phyloP scores from a whole-genome alignment of 2,329 filamentous ascomycete genomes.

The Fusarium pseudocircinatum region DNA sequence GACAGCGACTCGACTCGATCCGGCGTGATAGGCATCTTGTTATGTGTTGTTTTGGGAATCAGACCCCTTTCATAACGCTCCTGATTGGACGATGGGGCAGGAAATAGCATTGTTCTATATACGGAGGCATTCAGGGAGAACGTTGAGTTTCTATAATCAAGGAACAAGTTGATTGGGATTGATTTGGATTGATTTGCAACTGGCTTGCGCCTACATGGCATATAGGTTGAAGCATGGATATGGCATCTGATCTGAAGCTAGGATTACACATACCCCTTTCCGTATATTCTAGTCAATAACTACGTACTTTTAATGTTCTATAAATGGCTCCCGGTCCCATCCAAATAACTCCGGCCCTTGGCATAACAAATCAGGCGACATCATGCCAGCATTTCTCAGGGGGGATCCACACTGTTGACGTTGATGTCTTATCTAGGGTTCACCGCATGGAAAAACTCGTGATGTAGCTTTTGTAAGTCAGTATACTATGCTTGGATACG shows the following conservation, averaged over 20 bases:
- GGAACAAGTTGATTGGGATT: slow-evolving; percentile 20
- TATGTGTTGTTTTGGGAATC: slow-evolving; percentile 27
- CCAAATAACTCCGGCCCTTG: neutral
- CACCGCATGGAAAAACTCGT: slow-evolving; percentile 9
- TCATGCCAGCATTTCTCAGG: slow-evolving; percentile 12
- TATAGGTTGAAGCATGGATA: slow-evolving; percentile 12
- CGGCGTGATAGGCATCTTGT: slow-evolving; percentile 30
- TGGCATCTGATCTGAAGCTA: slow-evolving; percentile 28
- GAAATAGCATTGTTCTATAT: slow-evolving; percentile 26
- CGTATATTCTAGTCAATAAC: slow-evolving; percentile 40
- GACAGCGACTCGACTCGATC: slow-evolving; percentile 35
- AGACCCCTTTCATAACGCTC: slow-evolving; percentile 5
- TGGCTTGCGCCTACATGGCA: slow-evolving; percentile 11
- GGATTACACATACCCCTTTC: slow-evolving; percentile 44
- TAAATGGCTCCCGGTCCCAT: slow-evolving; percentile 16
- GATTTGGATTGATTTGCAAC: neutral
- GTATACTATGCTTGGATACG: neutral
- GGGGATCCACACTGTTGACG: slow-evolving; percentile 4
- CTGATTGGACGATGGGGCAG: slow-evolving; percentile 2
- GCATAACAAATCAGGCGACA: slow-evolving; percentile 19
- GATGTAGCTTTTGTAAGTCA: neutral
- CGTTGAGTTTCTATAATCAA: slow-evolving; percentile 7
- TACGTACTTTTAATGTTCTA: slow-evolving; percentile 32
- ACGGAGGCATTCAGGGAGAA: slow-evolving; percentile 10
- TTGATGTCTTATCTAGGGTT: neutral